Evolutionary conservation across 164 flowering plant species (phyloP).

Genomic region (Warburgia ugandensis): DNA sequence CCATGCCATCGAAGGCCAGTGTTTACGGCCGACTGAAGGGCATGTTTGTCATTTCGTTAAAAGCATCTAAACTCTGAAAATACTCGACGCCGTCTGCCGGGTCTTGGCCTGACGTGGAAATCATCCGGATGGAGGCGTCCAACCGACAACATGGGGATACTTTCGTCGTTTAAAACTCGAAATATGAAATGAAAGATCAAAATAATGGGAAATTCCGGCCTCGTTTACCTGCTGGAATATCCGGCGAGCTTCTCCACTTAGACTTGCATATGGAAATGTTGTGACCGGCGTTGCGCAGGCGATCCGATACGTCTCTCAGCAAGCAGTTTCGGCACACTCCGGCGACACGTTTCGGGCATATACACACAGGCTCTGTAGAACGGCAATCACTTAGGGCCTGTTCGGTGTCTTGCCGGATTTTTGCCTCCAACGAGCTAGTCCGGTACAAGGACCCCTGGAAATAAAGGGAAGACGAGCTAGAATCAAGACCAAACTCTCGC

Average conservation of each 20-base stretch:
- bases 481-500: too few relatives aligned
- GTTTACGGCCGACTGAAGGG: too few relatives aligned
- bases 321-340: conserved; percentile 58
- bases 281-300: conserved; percentile 46
- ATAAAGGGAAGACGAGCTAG: background rate
- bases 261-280: conserved; percentile 60
- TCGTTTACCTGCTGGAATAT: conserved; percentile 62
- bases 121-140: too few relatives aligned
- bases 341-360: conserved; percentile 33
- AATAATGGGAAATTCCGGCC: background rate
- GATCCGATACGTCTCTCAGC: conserved; percentile 33
- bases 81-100: too few relatives aligned
- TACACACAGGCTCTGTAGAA: conserved; percentile 25
- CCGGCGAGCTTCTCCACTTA: conserved; percentile 67
- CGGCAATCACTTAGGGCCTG: conserved; percentile 41
- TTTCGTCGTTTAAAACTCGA: too few relatives aligned
- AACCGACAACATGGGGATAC: too few relatives aligned
- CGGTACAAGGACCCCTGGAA: conserved; percentile 52
- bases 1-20: too few relatives aligned
- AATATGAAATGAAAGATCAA: background rate
- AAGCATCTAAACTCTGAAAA: too few relatives aligned
- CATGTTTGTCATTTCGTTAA: too few relatives aligned
- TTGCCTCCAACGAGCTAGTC: conserved; percentile 53
- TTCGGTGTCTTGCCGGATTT: conserved; percentile 46
- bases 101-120: too few relatives aligned